Evolutionary conservation across 768 basidiomycete genomes (phyloP), one percentile per base, ranked within the genome.

Genomic region (Phanerochaete carnosa): DNA sequence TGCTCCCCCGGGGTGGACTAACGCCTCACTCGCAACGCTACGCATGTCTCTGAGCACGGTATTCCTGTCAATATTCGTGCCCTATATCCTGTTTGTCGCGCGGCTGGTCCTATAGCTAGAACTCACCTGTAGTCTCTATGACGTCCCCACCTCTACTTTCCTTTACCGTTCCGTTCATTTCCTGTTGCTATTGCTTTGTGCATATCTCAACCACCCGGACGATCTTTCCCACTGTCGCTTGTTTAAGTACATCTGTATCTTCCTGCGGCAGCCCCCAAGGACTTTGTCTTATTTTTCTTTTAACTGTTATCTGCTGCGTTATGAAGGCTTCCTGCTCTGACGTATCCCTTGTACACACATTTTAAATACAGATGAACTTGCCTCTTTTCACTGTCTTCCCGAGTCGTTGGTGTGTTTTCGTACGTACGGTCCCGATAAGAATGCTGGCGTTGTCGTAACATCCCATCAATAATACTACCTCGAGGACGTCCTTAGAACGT

Each of bases 1-100:
- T 9, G 66, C 80, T 32, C 88, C 89, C 13, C 86, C 88, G 19
- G 85, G 87, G 25, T 83, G 79, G 81, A 83, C 47, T 13, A 60
- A 35, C 39, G 61, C 25, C 35, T 56, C 56, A 9, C 55, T 35
- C 35, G 23, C 35, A 3, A 13, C 33, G 32, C 35, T 39, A 13
- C 54, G 37, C 33, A 33, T 39, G n/a, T 39, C 54, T 26, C 33
- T 39, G 22, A 23, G 37, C 12, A 25, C 54, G 15, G n/a, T 33
- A 6, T 12, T 28, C 32, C 12, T 55, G 16, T 25, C 54, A 16
- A 2, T 39, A 25, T 16, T 55, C 22, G 35, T 43, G 35, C 39
- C 54, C 22, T 39, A 22, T 5, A 7, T 37, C 35, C 22, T 55
- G 22, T 33, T 55, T 22, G 23, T 39, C 39, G 54, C 54, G 23